A percentile compares a stretch with the other conserved stretches of the same genome.
Evolutionary conservation across 176 grass and related monocot genomes (phyloP).

Genomic region (Ensete ventricosum): DNA sequence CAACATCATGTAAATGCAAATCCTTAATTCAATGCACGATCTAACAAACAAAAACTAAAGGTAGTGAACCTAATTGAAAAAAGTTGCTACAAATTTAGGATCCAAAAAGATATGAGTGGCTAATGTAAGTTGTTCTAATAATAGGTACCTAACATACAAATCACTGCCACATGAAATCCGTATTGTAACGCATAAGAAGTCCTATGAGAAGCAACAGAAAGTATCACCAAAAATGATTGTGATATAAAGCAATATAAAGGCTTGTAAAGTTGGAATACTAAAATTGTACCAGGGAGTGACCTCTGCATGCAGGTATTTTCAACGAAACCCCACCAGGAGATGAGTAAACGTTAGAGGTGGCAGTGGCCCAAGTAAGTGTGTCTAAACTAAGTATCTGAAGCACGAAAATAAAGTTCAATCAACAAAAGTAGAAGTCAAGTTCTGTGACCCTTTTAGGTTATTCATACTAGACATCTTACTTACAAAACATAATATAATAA

Average conservation of each 20-base stretch:
- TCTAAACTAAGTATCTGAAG: slow-evolving; percentile 86
- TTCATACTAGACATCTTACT: too few species aligned
- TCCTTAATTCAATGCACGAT: neutral
- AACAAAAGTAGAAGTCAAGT: neutral
- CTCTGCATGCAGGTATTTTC: slow-evolving; percentile 80
- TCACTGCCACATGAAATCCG: neutral
- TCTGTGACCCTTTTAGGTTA: neutral
- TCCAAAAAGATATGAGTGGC: too few species aligned
- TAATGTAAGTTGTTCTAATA: too few species aligned
- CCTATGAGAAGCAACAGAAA: slow-evolving; percentile 3
- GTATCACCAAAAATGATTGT: neutral
- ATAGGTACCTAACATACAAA: neutral
- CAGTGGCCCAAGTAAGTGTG: slow-evolving; percentile 68
- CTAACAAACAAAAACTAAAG: neutral
- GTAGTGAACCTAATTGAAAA: neutral
- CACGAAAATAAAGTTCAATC: slow-evolving; percentile 24
- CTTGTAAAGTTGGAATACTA: slow-evolving; percentile 26
- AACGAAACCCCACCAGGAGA: slow-evolving; percentile 34
- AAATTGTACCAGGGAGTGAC: slow-evolving; percentile 82
- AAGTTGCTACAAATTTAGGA: neutral
- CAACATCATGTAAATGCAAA: neutral
- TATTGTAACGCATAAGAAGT: neutral
- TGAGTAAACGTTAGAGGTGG: slow-evolving; percentile 50
- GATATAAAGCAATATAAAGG: neutral
- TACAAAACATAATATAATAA: neutral